Base-by-base conservation (phyloP, 169 alveolate species). In the Eimeria sp. region DNA sequence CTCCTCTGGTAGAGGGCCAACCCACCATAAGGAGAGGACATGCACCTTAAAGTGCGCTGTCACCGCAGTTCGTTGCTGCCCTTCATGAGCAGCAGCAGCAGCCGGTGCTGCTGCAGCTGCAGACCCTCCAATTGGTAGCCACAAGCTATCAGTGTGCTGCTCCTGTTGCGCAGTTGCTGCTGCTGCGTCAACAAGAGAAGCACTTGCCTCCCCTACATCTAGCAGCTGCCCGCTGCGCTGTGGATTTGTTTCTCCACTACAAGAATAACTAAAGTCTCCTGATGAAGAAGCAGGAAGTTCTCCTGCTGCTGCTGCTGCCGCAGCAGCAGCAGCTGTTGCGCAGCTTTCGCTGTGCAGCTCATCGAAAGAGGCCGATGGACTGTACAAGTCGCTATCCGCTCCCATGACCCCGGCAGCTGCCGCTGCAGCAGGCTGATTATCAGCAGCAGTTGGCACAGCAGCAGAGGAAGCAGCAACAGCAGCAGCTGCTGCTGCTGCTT, bases 1-100 rank as follows among this genome's bases (percentile, higher is more conserved):
- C 51, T 82, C 90, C 20, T 30, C 72, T 7, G 90, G 90, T 1
- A 82, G 90, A 51, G 90, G 90, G 27, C 90, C 90, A 47, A 82
- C 16, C 13, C 14, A 27, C 90, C 90, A 82, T 25, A 82, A 16
- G 27, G 73, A 82, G 73, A 54, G 18, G 72, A 82, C 90, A 54
- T 82, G 90, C 14, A 82, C 51, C 47, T 82, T 82, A 25, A 82
- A n/a, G 73, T 82, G 90, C 11, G 73, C 90, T 11, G 65, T 49
- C 18, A 82, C 40, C 1, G 90, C 20, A n/a, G 87, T 76, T 9
- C 87, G 54, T 1, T 6, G 63, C 25, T 25, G 43, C 5, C 87
- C 87, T n/a, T 20, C 61, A 14, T 40, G 43, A 14, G 87, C 30
- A 16, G 87, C 87, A 82, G 73, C 90, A 25, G 90, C 90, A 51